A percentile compares a stretch with the other conserved stretches of the same genome.
Evolutionary conservation across 768 basidiomycete genomes (phyloP).

Genomic region (Tulasnella calospora): DNA sequence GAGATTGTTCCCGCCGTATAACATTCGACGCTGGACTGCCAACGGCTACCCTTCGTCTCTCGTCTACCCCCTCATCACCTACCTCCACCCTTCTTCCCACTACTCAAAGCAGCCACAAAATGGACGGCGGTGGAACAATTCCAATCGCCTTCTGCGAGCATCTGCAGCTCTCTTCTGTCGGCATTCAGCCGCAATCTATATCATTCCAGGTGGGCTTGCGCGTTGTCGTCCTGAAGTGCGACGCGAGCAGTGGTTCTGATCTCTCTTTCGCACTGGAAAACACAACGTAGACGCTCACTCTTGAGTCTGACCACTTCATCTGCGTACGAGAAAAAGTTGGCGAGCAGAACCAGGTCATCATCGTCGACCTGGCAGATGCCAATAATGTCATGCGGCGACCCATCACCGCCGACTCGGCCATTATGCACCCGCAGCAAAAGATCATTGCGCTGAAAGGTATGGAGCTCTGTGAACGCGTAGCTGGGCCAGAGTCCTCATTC

Average conservation of each 20-base stretch:
- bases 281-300: slow-evolving; percentile 66
- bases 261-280: not conserved
- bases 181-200: slow-evolving; percentile 93
- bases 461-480: slow-evolving; percentile 28
- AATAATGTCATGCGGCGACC: slow-evolving; percentile 95
- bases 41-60: not conserved
- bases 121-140: slow-evolving; percentile 29
- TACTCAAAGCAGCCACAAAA: not conserved
- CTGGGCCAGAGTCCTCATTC: not conserved
- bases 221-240: slow-evolving; percentile 31
- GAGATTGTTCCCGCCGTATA: slow-evolving; percentile 6
- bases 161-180: slow-evolving; percentile 89
- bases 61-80: not conserved
- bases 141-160: slow-evolving; percentile 88
- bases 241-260: slow-evolving; percentile 24
- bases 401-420: slow-evolving; percentile 97
- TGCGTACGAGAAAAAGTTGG: slow-evolving; percentile 94
- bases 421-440: slow-evolving; percentile 97
- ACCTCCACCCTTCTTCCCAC: not conserved
- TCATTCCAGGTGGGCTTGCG: slow-evolving; percentile 76
- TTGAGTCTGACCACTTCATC: slow-evolving; percentile 98
- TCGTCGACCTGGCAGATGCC: slow-evolving; percentile 94
- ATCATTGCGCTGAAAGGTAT: slow-evolving; percentile 90
- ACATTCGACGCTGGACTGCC: slow-evolving; percentile 12
- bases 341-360: slow-evolving; percentile 96